Conservation (phyloP, 352 stramenopile genomes). For the Pythium diclinum region DNA sequence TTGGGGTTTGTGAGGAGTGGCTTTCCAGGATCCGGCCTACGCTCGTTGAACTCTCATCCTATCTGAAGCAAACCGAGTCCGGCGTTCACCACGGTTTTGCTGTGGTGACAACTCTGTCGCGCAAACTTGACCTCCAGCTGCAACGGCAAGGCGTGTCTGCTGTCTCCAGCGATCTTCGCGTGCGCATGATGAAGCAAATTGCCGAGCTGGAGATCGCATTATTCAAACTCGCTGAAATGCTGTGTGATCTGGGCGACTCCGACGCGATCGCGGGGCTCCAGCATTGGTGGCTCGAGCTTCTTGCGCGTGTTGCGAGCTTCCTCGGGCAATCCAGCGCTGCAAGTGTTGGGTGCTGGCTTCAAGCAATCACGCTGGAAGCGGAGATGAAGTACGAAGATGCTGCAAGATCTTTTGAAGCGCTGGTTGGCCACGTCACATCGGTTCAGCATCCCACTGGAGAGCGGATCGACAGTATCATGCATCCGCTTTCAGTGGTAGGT, state of each 20-base stretch:
- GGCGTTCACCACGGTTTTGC: constrained; percentile 19
- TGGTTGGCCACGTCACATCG: constrained; percentile 12
- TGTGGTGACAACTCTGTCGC: background rate
- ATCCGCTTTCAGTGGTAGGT: constrained; percentile 16
- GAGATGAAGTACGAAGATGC: constrained; percentile 27
- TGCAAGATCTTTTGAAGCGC: constrained; percentile 7
- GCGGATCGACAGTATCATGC: constrained; percentile 7
- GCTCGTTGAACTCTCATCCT: constrained; percentile 9
- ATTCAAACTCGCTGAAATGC: constrained; percentile 15
- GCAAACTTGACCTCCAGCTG: constrained; percentile 20
- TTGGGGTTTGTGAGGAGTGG: constrained; percentile 29
- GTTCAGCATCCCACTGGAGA: background rate
- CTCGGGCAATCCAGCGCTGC: constrained; percentile 10
- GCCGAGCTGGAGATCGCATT: constrained; percentile 21
- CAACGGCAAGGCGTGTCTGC: background rate
- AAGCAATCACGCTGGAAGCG: constrained; percentile 18
- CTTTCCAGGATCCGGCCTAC: constrained; percentile 22
- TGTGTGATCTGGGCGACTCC: constrained; percentile 14
- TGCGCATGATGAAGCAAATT: constrained; percentile 13
- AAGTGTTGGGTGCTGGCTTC: constrained; percentile 14
- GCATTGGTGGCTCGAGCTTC: constrained; percentile 16
- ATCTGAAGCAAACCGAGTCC: constrained; percentile 13
- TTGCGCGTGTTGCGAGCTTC: constrained; percentile 4
- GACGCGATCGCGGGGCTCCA: constrained; percentile 23
- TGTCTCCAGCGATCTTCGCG: constrained; percentile 1